A percentile compares a stretch with the other conserved stretches of the same genome.
These are phyloP conservation scores for Euphorbia pulcherrima DNA, from an alignment of 345 rosid species.

Conservation along the genomic window DNA sequence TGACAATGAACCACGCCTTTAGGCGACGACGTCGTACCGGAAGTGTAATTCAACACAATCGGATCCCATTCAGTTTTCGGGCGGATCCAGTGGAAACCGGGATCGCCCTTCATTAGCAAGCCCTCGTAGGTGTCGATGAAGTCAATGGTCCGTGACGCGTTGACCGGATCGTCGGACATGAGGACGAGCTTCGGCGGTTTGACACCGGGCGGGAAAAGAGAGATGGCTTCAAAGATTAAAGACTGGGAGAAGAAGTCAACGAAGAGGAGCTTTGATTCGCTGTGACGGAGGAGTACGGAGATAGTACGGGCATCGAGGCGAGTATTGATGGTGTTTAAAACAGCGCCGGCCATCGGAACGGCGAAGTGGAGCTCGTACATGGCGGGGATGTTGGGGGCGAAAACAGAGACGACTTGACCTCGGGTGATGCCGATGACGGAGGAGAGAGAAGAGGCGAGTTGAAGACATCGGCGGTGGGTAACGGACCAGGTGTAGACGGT, in stretches of 20 bases:
- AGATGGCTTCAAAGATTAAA: conserved; percentile 13
- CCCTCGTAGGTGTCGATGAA: conserved; percentile 17
- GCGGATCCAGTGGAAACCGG: conserved; percentile 17
- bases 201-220: neutral
- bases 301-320: conserved; percentile 28
- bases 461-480: conserved; percentile 27
- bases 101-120: conserved; percentile 15
- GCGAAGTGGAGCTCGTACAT: conserved; percentile 30
- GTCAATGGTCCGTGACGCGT: neutral
- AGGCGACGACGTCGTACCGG: conserved; percentile 26
- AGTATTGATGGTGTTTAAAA: conserved; percentile 22
- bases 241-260: conserved; percentile 14
- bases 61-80: conserved; percentile 22
- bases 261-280: conserved; percentile 20
- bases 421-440: conserved; percentile 12
- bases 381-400: conserved; percentile 20
- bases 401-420: conserved; percentile 22
- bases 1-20: conserved; percentile 22
- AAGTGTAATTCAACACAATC: conserved; percentile 17
- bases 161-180: conserved; percentile 8
- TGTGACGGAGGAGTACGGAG: conserved; percentile 21
- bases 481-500: conserved; percentile 21
- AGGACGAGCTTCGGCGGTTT: conserved; percentile 14
- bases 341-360: conserved; percentile 24
- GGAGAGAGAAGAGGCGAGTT: conserved; percentile 19